These are phyloP conservation scores for Pythium apleroticum DNA, from an alignment of 352 stramenopile genomes.

Conservation along the genomic window DNA sequence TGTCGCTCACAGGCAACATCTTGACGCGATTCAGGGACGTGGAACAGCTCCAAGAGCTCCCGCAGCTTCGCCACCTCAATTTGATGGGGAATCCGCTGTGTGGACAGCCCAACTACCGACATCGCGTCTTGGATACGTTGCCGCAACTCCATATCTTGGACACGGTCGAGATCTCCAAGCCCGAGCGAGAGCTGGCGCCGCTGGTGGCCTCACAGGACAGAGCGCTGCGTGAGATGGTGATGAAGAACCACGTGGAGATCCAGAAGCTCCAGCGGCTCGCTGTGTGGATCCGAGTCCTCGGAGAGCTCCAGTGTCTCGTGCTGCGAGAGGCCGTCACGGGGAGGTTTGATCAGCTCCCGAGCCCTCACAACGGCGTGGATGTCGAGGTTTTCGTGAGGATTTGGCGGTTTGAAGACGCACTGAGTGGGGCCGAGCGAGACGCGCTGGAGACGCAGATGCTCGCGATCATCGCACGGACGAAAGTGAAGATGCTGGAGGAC, in stretches of 20 bases:
- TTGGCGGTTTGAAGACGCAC: constrained; percentile 47
- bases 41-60: constrained; percentile 33
- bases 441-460: constrained; percentile 61
- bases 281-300: constrained; percentile 46
- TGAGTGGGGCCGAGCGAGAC: constrained; percentile 33
- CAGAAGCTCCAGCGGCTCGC: constrained; percentile 63
- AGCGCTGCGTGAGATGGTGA: constrained; percentile 44
- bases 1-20: constrained; percentile 67
- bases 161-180: constrained; percentile 50
- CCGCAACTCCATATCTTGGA: constrained; percentile 57
- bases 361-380: constrained; percentile 37
- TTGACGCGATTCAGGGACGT: constrained; percentile 49
- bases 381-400: constrained; percentile 42
- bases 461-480: constrained; percentile 59
- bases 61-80: constrained; percentile 62
- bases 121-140: constrained; percentile 54
- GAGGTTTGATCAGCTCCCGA: constrained; percentile 59
- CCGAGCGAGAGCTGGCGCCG: constrained; percentile 53
- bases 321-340: constrained; percentile 36
- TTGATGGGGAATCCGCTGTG: constrained; percentile 75
- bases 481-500: constrained; percentile 53
- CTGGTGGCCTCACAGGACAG: constrained; percentile 56
- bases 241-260: constrained; percentile 70
- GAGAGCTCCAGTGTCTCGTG: constrained; percentile 59
- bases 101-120: constrained; percentile 67